Conservation (phyloP, 169 alveolate species). For the Plasmodium vinckei region DNA sequence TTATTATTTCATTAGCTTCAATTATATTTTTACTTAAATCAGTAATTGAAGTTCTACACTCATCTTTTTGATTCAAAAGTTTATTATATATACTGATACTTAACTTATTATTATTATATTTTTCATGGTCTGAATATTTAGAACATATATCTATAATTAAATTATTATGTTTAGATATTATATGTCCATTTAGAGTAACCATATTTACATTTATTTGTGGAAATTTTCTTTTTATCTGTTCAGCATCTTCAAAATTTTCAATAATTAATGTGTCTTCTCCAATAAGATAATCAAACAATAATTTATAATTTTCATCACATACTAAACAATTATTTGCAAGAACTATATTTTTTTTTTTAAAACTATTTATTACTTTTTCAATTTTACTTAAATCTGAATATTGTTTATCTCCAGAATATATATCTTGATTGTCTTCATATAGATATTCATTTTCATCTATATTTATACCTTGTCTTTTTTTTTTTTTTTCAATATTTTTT, state of each 20-base stretch:
- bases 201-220: constrained; percentile 47
- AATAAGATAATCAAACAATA: constrained; percentile 34
- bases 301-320: constrained; percentile 35
- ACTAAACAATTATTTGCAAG: constrained; percentile 61
- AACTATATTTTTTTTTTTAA: constrained; percentile 41
- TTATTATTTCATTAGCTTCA: constrained; percentile 30
- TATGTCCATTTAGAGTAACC: constrained; percentile 50
- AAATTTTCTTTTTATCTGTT: constrained; percentile 20
- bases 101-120: constrained; percentile 12
- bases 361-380: constrained; percentile 23
- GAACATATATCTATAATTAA: constrained; percentile 44
- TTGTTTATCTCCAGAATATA: not conserved
- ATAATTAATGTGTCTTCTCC: constrained; percentile 45
- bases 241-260: constrained; percentile 45
- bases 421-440: not conserved
- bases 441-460: not conserved
- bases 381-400: not conserved
- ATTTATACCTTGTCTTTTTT: constrained; percentile 36
- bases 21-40: constrained; percentile 25
- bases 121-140: constrained; percentile 16
- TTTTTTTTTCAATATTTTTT: constrained; percentile 21
- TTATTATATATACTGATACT: constrained; percentile 47
- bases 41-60: constrained; percentile 17
- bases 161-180: constrained; percentile 46
- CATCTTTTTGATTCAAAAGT: constrained; percentile 30